Base-by-base conservation (phyloP, 2,329 filamentous ascomycete genomes). In the Alternaria viburni region DNA sequence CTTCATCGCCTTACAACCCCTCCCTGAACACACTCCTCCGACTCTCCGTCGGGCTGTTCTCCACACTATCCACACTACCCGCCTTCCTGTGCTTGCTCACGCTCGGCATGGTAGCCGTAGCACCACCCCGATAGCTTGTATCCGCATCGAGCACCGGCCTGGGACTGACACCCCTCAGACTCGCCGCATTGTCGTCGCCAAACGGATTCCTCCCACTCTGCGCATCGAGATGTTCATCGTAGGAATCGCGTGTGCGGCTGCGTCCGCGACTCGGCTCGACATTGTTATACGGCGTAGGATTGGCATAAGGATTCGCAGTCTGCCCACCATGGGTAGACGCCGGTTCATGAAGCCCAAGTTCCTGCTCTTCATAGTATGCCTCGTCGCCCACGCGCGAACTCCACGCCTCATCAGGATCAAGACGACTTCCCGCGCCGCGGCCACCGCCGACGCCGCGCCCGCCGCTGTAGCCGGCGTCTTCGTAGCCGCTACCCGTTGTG, bases 361-460 rank as follows among this genome's bases (percentile, higher is more conserved):
- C 91, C 74, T 91, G 88, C 81, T 93, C 91, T 77, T 95, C 92
- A 74, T 92, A 90, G 79, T 92, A 92, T 17, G 90, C 88, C 78
- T 94, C 92, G 70, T 89, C 85, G 61, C 91, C 91, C 5, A 96
- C 92, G 63, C 91, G 85, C 67, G 91, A 82, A 81, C 96, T 92
- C 93, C 93, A 97, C 2, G 92, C 92, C 74, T 94, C 92, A 76
- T 96, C 93, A 1, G 91, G 91, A 74, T 96, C 93, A 49, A 93
- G 85, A 2, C 89, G 88, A 77, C 91, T 90, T 46, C 66, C 75
- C 56, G 70, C 74, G 49, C 82, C 81, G 28, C 79, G 75, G 59
- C 82, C 81, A 17, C 76, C 76, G 0, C 60, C 59, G 1, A 58
- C 59, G 3, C 62, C 30, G 62, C 61, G 47, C 55, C 55, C 43